Conservation (phyloP, 495 filamentous ascomycete species). For the Schizothecium vesticola region DNA sequence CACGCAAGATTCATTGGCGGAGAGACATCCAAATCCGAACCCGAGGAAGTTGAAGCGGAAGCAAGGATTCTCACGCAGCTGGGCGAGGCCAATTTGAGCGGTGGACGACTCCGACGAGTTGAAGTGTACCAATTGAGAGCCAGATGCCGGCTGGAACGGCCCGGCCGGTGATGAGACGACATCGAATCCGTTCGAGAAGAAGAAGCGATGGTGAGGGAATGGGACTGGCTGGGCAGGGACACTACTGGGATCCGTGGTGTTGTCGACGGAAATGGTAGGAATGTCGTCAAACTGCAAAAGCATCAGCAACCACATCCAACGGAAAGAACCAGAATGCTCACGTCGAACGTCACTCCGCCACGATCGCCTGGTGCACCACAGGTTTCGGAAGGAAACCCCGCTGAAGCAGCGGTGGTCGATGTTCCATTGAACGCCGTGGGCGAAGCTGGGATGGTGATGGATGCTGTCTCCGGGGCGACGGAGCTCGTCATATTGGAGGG, state of each 20-base stretch:
- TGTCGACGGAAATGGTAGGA: conserved; percentile 17
- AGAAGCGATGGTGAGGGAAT: conserved; percentile 39
- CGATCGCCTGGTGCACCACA: conserved; percentile 30
- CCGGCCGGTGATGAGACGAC: conserved; percentile 22
- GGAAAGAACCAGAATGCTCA: not conserved
- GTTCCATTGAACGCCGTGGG: not conserved
- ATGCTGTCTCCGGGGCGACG: not conserved
- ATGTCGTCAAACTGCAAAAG: conserved; percentile 37
- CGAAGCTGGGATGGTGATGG: not conserved
- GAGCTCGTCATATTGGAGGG: not conserved
- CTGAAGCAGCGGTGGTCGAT: not conserved
- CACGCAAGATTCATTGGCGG: conserved; percentile 28
- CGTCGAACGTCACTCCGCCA: conserved; percentile 28
- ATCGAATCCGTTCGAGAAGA: conserved; percentile 35
- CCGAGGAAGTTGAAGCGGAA: conserved; percentile 40
- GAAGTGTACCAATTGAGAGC: conserved; percentile 34
- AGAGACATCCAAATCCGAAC: conserved; percentile 38
- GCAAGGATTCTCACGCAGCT: conserved; percentile 29
- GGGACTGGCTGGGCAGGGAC: conserved; percentile 27
- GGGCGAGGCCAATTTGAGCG: conserved; percentile 34
- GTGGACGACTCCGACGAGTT: conserved; percentile 18
- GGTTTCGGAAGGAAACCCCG: not conserved
- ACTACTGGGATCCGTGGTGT: conserved; percentile 17
- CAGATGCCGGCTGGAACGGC: conserved; percentile 35
- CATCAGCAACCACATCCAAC: conserved; percentile 5